Evolutionary conservation across 768 basidiomycete species (phyloP).

Genomic region (Mycena vulgaris): DNA sequence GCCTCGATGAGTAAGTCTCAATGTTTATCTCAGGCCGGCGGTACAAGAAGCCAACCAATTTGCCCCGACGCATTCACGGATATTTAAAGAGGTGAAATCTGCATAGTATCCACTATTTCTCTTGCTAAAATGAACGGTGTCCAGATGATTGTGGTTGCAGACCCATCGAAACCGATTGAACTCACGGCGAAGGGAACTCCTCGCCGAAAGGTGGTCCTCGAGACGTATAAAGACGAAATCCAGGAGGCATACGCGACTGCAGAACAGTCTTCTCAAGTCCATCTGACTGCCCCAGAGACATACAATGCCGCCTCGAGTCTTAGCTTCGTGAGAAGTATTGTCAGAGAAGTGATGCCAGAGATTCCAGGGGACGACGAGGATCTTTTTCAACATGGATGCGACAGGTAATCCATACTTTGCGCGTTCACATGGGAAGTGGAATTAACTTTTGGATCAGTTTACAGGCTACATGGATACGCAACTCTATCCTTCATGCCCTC

Average conservation of each 20-base stretch:
- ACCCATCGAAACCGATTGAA: conserved; percentile 16
- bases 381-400: conserved; percentile 59
- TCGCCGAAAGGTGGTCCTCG: conserved; percentile 28
- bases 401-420: conserved; percentile 48
- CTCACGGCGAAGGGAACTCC: conserved; percentile 44
- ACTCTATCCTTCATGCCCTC: conserved; percentile 37
- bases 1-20: background rate
- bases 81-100: conserved; percentile 60
- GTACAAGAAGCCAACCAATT: conserved; percentile 57
- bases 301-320: conserved; percentile 32
- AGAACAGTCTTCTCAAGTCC: conserved; percentile 24
- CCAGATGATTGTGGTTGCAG: conserved; percentile 24
- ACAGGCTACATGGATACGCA: conserved; percentile 50
- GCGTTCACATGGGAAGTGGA: background rate
- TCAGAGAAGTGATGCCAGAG: conserved; percentile 47
- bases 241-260: conserved; percentile 37
- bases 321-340: conserved; percentile 51
- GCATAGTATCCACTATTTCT: too few relatives aligned
- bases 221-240: conserved; percentile 45
- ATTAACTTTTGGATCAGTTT: background rate
- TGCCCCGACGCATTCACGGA: conserved; percentile 61
- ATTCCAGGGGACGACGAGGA: conserved; percentile 51
- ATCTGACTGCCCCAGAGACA: conserved; percentile 8
- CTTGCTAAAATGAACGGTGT: background rate
- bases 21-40: conserved; percentile 51